Evolutionary conservation across 345 rosid species (phyloP), one percentile per base, ranked within the genome.

Genomic region (Excoecaria cochinchinensis): DNA sequence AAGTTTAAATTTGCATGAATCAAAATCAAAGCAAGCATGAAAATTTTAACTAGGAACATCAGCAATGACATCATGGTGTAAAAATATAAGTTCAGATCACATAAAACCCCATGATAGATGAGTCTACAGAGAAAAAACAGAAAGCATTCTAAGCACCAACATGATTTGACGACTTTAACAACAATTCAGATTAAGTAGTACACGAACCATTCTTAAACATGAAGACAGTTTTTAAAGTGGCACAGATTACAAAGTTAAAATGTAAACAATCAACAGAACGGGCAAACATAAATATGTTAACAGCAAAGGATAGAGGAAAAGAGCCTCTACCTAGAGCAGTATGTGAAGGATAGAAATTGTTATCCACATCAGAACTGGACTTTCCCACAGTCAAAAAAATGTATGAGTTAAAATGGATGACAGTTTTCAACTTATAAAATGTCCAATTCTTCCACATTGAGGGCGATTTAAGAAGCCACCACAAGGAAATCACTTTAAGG

Each of bases 11-110:
- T 74, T 57, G 36, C 17, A 17, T 24, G 15, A 46, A 53, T 59
- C 71, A 53, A 51, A 12, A 58, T 13, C 39, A 25, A 24, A 50
- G 36, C 31, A 47, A 14, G 15, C 19, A 76, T 8, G 59, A 56
- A 77, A 58, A 75, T 24, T 75, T 59, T 16, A 52, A 62, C 19
- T 64, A 63, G 3, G 8, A 36, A 64, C 11, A 39, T 13, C 11
- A 36, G 19, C 6, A 38, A 5, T 38, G 12, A 31, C 39, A 24
- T 61, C 6, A 56, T 31, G 4, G 15, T 61, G 19, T 13, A 24
- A 25, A 10, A n/a, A 56, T 17, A 31, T 24, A 25, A 24, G 12
- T 13, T 61, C 25, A 31, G 66, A 31, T 61, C 15, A 31, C 14
- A 24, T 12, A 61, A 24, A 11, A 61, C 14, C 42, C 4, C 0